phyloP scores from a whole-genome alignment of 345 rosid genomes.

The Eucalyptus urophylla region DNA sequence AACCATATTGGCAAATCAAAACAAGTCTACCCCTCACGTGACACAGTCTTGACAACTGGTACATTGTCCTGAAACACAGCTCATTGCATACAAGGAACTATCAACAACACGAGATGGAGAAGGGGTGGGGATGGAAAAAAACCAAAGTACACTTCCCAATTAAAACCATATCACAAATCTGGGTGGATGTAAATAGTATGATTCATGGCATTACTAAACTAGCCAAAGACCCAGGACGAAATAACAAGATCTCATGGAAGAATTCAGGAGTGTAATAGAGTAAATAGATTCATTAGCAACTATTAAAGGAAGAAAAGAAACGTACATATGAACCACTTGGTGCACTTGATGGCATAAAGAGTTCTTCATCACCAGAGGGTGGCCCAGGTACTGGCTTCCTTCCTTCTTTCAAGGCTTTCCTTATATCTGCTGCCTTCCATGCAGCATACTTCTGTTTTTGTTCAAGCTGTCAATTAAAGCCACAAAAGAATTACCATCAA shows the following conservation, averaged over 20 bases:
- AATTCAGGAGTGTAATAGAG: neutral
- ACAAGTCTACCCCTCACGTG: neutral
- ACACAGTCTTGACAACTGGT: neutral
- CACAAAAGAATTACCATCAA: neutral
- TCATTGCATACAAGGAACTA: neutral
- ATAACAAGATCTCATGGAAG: neutral
- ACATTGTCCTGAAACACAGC: neutral
- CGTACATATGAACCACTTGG: constrained; percentile 39
- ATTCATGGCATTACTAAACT: neutral
- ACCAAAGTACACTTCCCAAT: neutral
- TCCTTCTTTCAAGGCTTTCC: constrained; percentile 94
- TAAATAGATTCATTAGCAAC: neutral
- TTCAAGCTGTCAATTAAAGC: constrained; percentile 33
- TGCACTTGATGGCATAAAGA: constrained; percentile 28
- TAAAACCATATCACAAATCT: neutral
- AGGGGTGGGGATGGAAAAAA: neutral
- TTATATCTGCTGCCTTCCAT: constrained; percentile 96
- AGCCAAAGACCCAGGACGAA: neutral
- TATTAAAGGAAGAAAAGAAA: neutral
- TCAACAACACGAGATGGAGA: neutral
- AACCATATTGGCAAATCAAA: neutral
- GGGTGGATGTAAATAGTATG: neutral
- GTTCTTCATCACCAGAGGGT: constrained; percentile 57
- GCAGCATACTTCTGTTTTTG: constrained; percentile 95
- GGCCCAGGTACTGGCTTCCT: constrained; percentile 88